These are phyloP conservation scores for Lepiota brunneoincarnata DNA, from an alignment of 768 basidiomycete genomes.

Conservation along the genomic window DNA sequence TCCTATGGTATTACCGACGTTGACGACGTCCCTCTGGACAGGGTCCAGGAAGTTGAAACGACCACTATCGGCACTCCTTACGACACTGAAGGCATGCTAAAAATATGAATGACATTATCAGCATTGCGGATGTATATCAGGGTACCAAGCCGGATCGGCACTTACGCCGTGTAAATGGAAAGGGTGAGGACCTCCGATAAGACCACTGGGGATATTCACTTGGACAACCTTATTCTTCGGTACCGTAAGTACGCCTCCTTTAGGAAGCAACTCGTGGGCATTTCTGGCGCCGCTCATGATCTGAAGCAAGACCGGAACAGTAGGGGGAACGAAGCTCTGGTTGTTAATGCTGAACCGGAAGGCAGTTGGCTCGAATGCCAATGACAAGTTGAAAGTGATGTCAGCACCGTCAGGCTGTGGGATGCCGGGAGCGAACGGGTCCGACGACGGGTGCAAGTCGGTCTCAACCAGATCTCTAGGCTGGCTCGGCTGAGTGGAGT, in stretches of 20 bases:
- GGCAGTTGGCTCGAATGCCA: conserved; percentile 14
- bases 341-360: conserved; percentile 27
- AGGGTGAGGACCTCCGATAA: conserved; percentile 2
- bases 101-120: neutral
- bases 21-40: conserved; percentile 37
- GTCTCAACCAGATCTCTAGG: conserved; percentile 31
- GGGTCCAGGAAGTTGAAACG: conserved; percentile 48
- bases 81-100: conserved; percentile 36
- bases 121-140: conserved; percentile 28
- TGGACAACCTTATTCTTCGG: conserved; percentile 36
- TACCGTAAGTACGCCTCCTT: conserved; percentile 32
- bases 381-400: conserved; percentile 27
- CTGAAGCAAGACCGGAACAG: conserved; percentile 16
- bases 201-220: conserved; percentile 25
- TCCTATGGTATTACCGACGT: conserved; percentile 20
- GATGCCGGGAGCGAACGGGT: conserved; percentile 30
- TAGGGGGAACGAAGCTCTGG: conserved; percentile 16
- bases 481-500: conserved; percentile 24
- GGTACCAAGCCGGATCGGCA: conserved; percentile 17
- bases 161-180: conserved; percentile 5
- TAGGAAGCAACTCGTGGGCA: conserved; percentile 24
- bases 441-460: conserved; percentile 29
- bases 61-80: conserved; percentile 36
- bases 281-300: conserved; percentile 15
- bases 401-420: conserved; percentile 38